Conservation (phyloP, 2,329 filamentous ascomycete genomes). For the Cladobotryum mycophilum region DNA sequence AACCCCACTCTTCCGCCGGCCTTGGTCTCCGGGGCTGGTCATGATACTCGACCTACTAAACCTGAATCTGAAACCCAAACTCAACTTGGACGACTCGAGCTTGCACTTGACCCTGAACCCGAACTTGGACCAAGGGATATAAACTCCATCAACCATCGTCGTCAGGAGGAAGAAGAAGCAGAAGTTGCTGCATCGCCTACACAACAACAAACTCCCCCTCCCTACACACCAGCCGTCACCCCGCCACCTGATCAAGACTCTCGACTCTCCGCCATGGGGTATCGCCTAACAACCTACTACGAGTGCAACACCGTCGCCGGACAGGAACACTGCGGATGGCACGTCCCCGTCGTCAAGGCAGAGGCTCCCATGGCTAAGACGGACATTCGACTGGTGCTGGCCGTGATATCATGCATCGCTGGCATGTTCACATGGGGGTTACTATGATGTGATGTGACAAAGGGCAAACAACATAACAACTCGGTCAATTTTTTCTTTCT, state of each 20-base stretch:
- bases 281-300: constrained; percentile 29
- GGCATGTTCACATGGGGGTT: constrained; percentile 21
- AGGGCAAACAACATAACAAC: too few species aligned
- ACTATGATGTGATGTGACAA: constrained; percentile 10
- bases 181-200: too few species aligned
- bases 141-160: not conserved
- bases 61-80: too few species aligned
- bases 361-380: constrained; percentile 16
- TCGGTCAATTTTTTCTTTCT: too few species aligned
- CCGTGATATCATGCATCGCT: constrained; percentile 17
- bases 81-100: too few species aligned
- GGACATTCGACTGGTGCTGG: constrained; percentile 17
- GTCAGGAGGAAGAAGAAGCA: not conserved
- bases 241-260: constrained; percentile 26
- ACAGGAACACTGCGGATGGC: constrained; percentile 30
- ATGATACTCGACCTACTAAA: too few species aligned
- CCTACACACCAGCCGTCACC: constrained; percentile 26
- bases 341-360: constrained; percentile 26
- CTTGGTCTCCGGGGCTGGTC: too few species aligned
- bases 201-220: constrained; percentile 2
- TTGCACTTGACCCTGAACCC: too few species aligned
- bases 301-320: constrained; percentile 26
- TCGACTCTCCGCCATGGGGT: constrained; percentile 24
- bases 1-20: too few species aligned
- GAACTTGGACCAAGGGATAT: not conserved